These are phyloP conservation scores for Pisolithus orientalis DNA, from an alignment of 768 basidiomycete species.

Conservation along the genomic window DNA sequence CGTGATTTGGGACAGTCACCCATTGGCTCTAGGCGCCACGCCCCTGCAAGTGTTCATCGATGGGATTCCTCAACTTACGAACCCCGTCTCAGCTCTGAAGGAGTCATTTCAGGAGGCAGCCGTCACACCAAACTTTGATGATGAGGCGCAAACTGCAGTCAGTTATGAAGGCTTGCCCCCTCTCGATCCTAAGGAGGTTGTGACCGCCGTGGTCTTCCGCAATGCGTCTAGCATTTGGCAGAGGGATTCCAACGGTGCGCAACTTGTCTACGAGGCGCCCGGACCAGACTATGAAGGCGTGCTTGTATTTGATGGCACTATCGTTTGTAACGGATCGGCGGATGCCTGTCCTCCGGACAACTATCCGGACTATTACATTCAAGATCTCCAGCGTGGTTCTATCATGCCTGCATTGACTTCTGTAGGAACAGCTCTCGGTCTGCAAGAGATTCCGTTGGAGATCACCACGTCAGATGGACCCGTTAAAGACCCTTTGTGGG, in stretches of 20 bases:
- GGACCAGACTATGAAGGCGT: slow-evolving; percentile 26
- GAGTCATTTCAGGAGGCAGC: slow-evolving; percentile 45
- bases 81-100: slow-evolving; percentile 40
- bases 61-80: slow-evolving; percentile 59
- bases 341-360: slow-evolving; percentile 9
- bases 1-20: slow-evolving; percentile 70
- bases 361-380: slow-evolving; percentile 5
- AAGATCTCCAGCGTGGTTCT: slow-evolving; percentile 59
- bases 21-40: slow-evolving; percentile 71
- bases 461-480: slow-evolving; percentile 60
- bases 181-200: slow-evolving; percentile 34
- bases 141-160: slow-evolving; percentile 52
- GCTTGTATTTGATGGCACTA: slow-evolving; percentile 46
- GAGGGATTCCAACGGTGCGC: slow-evolving; percentile 16
- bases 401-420: slow-evolving; percentile 57
- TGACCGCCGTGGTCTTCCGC: slow-evolving; percentile 42
- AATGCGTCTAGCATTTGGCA: slow-evolving; percentile 40
- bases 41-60: slow-evolving; percentile 81
- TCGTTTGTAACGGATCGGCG: slow-evolving; percentile 39
- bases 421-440: slow-evolving; percentile 57
- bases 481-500: slow-evolving; percentile 43
- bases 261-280: slow-evolving; percentile 10
- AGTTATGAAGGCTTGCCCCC: slow-evolving; percentile 67
- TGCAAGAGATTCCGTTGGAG: slow-evolving; percentile 65
- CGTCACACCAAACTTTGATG: slow-evolving; percentile 48